These are phyloP conservation scores for Pichia cephalocereana DNA, from an alignment of 805 yeast genomes.

Conservation along the genomic window DNA sequence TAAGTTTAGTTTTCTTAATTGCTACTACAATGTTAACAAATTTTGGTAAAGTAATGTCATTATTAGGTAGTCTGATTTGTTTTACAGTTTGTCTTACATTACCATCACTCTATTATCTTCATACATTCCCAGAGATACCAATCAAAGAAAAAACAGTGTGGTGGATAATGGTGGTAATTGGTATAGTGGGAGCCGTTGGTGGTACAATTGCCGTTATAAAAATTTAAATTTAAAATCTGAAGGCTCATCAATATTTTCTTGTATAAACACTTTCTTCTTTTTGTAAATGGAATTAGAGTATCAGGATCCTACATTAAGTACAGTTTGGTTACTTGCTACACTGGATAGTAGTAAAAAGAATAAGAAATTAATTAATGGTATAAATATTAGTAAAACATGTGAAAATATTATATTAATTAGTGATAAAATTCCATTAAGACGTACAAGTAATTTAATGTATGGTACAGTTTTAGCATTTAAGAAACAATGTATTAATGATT, in stretches of 20 bases:
- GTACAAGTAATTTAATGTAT: conserved; percentile 35
- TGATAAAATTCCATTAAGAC: conserved; percentile 18
- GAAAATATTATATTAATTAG: conserved; percentile 12
- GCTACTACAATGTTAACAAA: conserved; percentile 63
- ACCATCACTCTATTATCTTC: conserved; percentile 65
- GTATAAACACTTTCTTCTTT: neutral
- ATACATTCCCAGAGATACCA: conserved; percentile 30
- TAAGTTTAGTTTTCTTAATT: conserved; percentile 49
- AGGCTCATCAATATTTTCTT: neutral
- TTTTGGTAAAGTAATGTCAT: conserved; percentile 74
- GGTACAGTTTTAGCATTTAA: conserved; percentile 42
- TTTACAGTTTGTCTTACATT: conserved; percentile 70
- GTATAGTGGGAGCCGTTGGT: conserved; percentile 33
- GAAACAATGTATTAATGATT: conserved; percentile 26
- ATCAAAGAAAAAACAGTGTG: neutral
- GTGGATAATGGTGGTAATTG: neutral
- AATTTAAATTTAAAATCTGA: conserved; percentile 5
- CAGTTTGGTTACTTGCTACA: conserved; percentile 6
- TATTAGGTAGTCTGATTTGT: conserved; percentile 74
- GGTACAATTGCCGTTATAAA: conserved; percentile 52
- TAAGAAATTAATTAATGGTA: conserved; percentile 25
- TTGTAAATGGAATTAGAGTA: neutral
- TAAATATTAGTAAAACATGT: conserved; percentile 37
- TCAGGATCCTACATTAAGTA: neutral
- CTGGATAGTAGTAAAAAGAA: conserved; percentile 7